These are phyloP conservation scores for Aureoboletus auriporus DNA, from an alignment of 768 basidiomycete species.

Conservation along the genomic window DNA sequence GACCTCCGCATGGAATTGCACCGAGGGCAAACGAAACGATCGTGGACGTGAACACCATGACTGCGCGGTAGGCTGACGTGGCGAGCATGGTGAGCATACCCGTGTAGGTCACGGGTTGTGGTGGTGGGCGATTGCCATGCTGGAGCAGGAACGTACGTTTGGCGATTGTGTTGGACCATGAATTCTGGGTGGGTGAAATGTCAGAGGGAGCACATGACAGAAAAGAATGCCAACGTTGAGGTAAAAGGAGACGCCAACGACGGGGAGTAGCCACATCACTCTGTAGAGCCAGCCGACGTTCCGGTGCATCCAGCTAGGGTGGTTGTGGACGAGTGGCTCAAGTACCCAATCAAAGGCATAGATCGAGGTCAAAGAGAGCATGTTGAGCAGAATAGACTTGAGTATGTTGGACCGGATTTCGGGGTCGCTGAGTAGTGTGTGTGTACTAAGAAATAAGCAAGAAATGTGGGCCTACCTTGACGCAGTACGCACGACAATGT, in stretches of 20 bases:
- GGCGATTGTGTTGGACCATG: slow-evolving; percentile 76
- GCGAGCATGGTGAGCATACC: slow-evolving; percentile 73
- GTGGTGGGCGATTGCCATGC: slow-evolving; percentile 57
- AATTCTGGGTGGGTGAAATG: slow-evolving; percentile 43
- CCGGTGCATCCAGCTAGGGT: slow-evolving; percentile 62
- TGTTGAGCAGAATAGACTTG: slow-evolving; percentile 74
- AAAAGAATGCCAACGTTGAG: slow-evolving; percentile 59
- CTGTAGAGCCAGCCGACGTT: slow-evolving; percentile 78
- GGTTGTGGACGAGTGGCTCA: slow-evolving; percentile 59
- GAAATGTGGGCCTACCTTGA: slow-evolving; percentile 43
- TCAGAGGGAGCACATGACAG: slow-evolving; percentile 11
- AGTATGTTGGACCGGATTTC: slow-evolving; percentile 71
- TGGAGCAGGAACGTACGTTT: slow-evolving; percentile 70
- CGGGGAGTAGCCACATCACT: slow-evolving; percentile 73
- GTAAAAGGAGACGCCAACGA: slow-evolving; percentile 73
- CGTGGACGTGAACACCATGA: slow-evolving; percentile 80
- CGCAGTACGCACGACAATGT: slow-evolving; percentile 54
- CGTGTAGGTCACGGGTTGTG: slow-evolving; percentile 55
- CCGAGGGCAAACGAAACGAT: slow-evolving; percentile 61
- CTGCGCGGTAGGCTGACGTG: slow-evolving; percentile 74
- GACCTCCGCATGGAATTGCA: slow-evolving; percentile 63
- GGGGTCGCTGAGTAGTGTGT: slow-evolving; percentile 49
- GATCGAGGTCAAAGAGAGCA: slow-evolving; percentile 65
- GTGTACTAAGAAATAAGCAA: slow-evolving; percentile 8
- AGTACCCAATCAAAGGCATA: slow-evolving; percentile 74